These are phyloP conservation scores for Mycena maculata DNA, from an alignment of 768 basidiomycete species.

Conservation along the genomic window DNA sequence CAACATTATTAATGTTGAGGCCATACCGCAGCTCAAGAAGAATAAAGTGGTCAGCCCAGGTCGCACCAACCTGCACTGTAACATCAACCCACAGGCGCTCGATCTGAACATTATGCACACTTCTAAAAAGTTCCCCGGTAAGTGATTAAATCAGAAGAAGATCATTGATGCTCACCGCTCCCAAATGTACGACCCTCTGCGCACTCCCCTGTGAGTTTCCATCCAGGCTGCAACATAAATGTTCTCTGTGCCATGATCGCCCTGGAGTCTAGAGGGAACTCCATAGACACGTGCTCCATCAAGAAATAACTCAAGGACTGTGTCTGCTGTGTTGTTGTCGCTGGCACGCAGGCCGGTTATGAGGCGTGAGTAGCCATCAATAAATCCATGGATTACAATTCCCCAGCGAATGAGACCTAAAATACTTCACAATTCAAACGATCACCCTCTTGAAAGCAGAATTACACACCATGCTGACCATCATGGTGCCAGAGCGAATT, in stretches of 20 bases:
- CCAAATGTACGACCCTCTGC: conserved; percentile 8
- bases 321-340: conserved; percentile 9
- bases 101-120: conserved; percentile 54
- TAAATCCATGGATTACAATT: conserved; percentile 20
- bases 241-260: conserved; percentile 11
- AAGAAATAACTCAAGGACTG: conserved; percentile 8
- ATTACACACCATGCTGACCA: conserved; percentile 12
- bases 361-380: conserved; percentile 16
- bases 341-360: conserved; percentile 18
- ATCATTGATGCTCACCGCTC: neutral
- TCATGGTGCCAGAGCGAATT: conserved; percentile 51
- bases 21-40: conserved; percentile 44
- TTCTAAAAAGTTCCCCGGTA: conserved; percentile 37
- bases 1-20: conserved; percentile 40
- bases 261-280: neutral
- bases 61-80: conserved; percentile 45
- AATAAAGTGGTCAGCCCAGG: conserved; percentile 53
- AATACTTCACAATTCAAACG: neutral
- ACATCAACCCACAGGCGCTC: conserved; percentile 54
- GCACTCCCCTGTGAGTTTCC: neutral
- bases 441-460: neutral
- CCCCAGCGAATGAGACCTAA: conserved; percentile 22
- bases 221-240: conserved; percentile 8
- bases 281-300: neutral
- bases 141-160: neutral